phyloP scores from a whole-genome alignment of 2,329 filamentous ascomycete genomes.

The Aspergillus sclerotialis region DNA sequence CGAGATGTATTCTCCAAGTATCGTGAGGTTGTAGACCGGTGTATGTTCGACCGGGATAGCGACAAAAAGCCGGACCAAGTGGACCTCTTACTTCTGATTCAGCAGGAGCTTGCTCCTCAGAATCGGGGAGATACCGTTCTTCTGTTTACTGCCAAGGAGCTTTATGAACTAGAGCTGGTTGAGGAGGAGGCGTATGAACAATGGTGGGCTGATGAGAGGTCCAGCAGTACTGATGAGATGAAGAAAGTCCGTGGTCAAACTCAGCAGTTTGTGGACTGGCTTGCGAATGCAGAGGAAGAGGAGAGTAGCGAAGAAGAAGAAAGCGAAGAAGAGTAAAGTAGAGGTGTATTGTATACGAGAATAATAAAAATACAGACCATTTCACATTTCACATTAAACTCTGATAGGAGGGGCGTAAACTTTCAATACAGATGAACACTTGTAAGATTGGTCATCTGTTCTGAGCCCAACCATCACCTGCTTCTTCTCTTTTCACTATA shows the following conservation, averaged over 20 bases:
- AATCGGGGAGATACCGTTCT: slow-evolving; percentile 62
- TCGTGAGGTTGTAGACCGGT: slow-evolving; percentile 53
- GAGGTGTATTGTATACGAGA: too few species aligned
- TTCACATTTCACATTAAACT: too few species aligned
- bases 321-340: slow-evolving; percentile 13
- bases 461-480: too few species aligned
- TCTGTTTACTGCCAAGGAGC: slow-evolving; percentile 70
- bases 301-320: slow-evolving; percentile 45
- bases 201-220: slow-evolving; percentile 79
- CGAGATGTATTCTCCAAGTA: slow-evolving; percentile 58
- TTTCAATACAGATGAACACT: too few species aligned
- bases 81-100: slow-evolving; percentile 74
- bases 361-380: background rate
- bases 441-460: too few species aligned
- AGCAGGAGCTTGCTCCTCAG: slow-evolving; percentile 66
- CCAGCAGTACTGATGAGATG: slow-evolving; percentile 63
- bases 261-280: slow-evolving; percentile 72
- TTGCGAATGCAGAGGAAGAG: slow-evolving; percentile 68
- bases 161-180: slow-evolving; percentile 76
- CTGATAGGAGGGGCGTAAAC: too few species aligned
- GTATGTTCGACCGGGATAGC: slow-evolving; percentile 51
- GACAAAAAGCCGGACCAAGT: slow-evolving; percentile 62
- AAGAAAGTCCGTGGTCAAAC: slow-evolving; percentile 64
- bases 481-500: too few species aligned
- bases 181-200: slow-evolving; percentile 81